Conservation (phyloP, 257 asterid species). For the Euphrasia confusa region DNA sequence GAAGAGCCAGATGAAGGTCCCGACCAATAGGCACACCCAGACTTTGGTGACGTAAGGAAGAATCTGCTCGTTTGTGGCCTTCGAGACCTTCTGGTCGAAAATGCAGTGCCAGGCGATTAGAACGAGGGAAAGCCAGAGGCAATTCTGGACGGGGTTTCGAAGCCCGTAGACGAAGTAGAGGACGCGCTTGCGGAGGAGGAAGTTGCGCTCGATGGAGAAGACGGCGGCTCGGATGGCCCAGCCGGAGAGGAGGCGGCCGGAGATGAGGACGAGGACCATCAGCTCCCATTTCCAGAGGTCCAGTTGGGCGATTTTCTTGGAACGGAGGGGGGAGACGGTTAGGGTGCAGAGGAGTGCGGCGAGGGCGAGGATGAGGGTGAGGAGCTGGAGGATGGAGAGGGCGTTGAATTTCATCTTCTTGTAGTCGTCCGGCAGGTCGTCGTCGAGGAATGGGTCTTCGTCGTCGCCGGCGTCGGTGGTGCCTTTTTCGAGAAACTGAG, state of each 20-base stretch:
- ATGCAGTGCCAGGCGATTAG: conserved; percentile 78
- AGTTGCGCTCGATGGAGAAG: conserved; percentile 59
- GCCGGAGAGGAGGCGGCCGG: conserved; percentile 77
- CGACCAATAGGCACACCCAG: conserved; percentile 81
- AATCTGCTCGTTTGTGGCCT: conserved; percentile 32
- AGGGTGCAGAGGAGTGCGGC: conserved; percentile 50
- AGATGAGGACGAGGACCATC: conserved; percentile 68
- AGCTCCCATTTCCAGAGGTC: conserved; percentile 82
- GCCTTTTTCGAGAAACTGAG: conserved; percentile 45
- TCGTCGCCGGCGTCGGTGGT: conserved; percentile 55
- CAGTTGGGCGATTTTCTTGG: conserved; percentile 29
- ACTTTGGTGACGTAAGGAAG: conserved; percentile 55
- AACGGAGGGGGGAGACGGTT: conserved; percentile 33
- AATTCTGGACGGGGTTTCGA: conserved; percentile 77
- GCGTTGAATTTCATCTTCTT: conserved; percentile 50
- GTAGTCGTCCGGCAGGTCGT: conserved; percentile 71
- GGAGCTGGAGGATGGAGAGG: conserved; percentile 44
- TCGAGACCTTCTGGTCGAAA: conserved; percentile 55
- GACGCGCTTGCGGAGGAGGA: conserved; percentile 62
- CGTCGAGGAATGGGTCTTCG: conserved; percentile 74
- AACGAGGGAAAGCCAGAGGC: conserved; percentile 72
- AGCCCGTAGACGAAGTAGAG: conserved; percentile 78
- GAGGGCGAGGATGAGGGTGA: conserved; percentile 54
- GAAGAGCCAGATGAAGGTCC: conserved; percentile 69
- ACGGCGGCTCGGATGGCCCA: conserved; percentile 70